Conservation (phyloP, 768 basidiomycete species). For the Leccinum olivaceopallidum region DNA sequence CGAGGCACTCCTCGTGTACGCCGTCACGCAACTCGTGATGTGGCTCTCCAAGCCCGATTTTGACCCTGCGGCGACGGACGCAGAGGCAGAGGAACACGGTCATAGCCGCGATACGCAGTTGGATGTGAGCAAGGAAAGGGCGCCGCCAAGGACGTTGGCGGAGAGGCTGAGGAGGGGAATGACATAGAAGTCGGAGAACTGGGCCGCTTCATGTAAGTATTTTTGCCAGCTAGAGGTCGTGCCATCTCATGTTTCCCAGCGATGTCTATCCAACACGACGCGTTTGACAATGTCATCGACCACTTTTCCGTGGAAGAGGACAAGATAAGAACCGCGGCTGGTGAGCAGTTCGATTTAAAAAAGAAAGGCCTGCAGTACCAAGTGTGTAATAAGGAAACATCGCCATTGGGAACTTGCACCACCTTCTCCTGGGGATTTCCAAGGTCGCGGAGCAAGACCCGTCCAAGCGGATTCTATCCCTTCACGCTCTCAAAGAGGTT, state of each 20-base stretch:
- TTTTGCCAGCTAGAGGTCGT: slow-evolving; percentile 24
- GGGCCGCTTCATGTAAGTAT: no score
- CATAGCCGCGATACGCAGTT: slow-evolving; percentile 15
- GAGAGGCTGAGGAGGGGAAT: slow-evolving; percentile 71
- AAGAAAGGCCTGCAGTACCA: no score
- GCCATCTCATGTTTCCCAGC: slow-evolving; percentile 40
- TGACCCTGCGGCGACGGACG: slow-evolving; percentile 43
- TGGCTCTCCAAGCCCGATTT: slow-evolving; percentile 76
- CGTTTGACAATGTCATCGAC: slow-evolving; percentile 73
- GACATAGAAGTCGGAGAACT: slow-evolving; percentile 36
- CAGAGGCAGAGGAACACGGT: slow-evolving; percentile 46
- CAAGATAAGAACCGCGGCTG: slow-evolving; percentile 85
- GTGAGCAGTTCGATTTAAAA: slow-evolving; percentile 46
- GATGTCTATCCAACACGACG: slow-evolving; percentile 81
- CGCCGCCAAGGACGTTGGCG: slow-evolving; percentile 50
- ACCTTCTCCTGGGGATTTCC: no score
- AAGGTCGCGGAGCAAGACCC: no score
- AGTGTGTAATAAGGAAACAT: no score
- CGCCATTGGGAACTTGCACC: no score
- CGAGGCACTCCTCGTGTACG: slow-evolving; percentile 66
- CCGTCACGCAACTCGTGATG: slow-evolving; percentile 75
- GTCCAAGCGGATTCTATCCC: slow-evolving; percentile 70
- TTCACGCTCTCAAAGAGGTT: slow-evolving; percentile 94
- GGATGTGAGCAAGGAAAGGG: slow-evolving; percentile 38
- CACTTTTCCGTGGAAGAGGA: slow-evolving; percentile 79